A percentile compares a stretch with the other conserved stretches of the same genome.
These are phyloP conservation scores for Annulohypoxylon stygium DNA, from an alignment of 495 filamentous ascomycete genomes.

Conservation along the genomic window DNA sequence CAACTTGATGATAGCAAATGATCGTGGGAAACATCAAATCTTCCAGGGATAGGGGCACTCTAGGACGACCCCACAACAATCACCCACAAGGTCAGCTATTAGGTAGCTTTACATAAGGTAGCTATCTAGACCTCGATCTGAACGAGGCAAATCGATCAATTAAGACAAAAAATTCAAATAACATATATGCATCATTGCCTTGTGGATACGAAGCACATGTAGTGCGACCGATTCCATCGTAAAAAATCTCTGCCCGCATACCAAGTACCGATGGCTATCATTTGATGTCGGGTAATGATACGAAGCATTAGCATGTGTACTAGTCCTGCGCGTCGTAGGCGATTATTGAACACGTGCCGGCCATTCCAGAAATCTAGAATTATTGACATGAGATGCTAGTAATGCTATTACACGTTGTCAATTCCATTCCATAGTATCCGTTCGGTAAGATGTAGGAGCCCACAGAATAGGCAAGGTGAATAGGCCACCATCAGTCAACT, in stretches of 20 bases:
- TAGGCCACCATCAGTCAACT: constrained; percentile 24
- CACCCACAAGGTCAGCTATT: constrained; percentile 8
- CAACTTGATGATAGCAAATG: neutral
- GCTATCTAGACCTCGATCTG: constrained; percentile 3
- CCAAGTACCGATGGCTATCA: neutral
- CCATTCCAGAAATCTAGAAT: constrained; percentile 23
- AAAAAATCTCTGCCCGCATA: constrained; percentile 15
- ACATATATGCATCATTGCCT: constrained; percentile 1
- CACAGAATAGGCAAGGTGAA: constrained; percentile 31
- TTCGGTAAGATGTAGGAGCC: constrained; percentile 24
- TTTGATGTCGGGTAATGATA: neutral
- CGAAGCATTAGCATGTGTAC: constrained; percentile 2
- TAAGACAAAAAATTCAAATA: constrained; percentile 15
- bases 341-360: constrained; percentile 27
- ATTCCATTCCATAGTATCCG: constrained; percentile 16
- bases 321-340: constrained; percentile 27
- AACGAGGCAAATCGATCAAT: constrained; percentile 31
- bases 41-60: constrained; percentile 17
- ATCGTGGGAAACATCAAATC: constrained; percentile 5
- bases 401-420: constrained; percentile 41
- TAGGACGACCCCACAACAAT: neutral
- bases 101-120: neutral
- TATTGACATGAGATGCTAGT: constrained; percentile 6
- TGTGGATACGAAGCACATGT: constrained; percentile 17
- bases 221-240: constrained; percentile 8